Conservation (phyloP, 129 eudicot species). For the Flaveria brownii region DNA sequence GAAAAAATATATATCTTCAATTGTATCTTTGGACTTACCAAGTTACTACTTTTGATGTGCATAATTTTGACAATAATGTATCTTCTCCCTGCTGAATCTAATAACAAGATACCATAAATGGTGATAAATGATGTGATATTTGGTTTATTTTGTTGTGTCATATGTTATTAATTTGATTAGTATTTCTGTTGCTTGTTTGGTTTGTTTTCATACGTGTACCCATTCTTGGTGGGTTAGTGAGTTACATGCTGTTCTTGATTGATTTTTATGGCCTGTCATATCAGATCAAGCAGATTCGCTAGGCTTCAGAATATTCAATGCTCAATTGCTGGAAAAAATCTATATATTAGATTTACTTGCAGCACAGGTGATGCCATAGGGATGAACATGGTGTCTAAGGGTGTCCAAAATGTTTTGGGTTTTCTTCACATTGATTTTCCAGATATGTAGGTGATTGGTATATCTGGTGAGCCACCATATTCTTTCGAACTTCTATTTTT, state of each 20-base stretch:
- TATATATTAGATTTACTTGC: conserved; percentile 68
- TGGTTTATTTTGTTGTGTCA: not conserved
- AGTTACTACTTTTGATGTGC: not conserved
- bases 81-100: not conserved
- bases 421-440: conserved; percentile 66
- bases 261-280: conserved; percentile 12
- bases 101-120: not conserved
- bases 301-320: conserved; percentile 62
- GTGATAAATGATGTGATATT: not conserved
- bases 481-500: not conserved
- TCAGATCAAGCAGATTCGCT: conserved; percentile 75
- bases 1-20: not conserved
- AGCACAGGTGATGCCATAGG: conserved; percentile 86
- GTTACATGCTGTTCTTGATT: not conserved
- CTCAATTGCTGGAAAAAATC: conserved; percentile 64
- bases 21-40: conserved; percentile 12
- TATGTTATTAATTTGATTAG: not conserved
- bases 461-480: conserved; percentile 52
- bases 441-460: conserved; percentile 73
- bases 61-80: conserved; percentile 9
- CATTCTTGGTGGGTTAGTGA: not conserved
- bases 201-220: not conserved
- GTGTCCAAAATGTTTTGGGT: conserved; percentile 70
- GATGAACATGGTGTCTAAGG: conserved; percentile 86
- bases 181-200: not conserved